Evolutionary conservation across 768 basidiomycete species (phyloP).

Genomic region (Glaciozyma antarctica): DNA sequence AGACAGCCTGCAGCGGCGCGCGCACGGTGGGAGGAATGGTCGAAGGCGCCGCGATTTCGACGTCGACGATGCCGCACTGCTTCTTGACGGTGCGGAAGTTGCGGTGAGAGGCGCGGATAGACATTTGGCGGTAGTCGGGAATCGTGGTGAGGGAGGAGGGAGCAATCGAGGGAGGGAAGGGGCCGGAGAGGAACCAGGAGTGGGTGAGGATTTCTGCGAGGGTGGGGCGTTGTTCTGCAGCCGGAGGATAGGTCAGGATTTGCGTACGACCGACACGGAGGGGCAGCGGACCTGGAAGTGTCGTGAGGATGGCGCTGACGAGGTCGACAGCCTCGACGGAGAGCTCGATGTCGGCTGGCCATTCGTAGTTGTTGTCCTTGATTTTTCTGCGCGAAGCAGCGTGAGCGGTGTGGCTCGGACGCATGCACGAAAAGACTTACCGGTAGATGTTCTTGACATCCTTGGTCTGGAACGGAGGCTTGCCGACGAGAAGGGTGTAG

Average conservation of each 20-base stretch:
- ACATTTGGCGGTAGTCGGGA: constrained; percentile 5
- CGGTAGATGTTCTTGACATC: constrained; percentile 92
- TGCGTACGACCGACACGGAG: neutral
- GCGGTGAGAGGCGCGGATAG: neutral
- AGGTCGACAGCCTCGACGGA: constrained; percentile 65
- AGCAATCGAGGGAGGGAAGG: constrained; percentile 71
- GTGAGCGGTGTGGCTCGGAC: neutral
- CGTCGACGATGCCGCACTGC: constrained; percentile 9
- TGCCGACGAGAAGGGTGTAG: constrained; percentile 85
- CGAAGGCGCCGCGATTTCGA: constrained; percentile 26
- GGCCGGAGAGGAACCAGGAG: constrained; percentile 66
- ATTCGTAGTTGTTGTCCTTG: constrained; percentile 84
- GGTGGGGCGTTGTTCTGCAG: constrained; percentile 58
- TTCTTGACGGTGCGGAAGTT: constrained; percentile 20
- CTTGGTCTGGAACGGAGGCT: constrained; percentile 97
- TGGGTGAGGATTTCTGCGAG: constrained; percentile 77
- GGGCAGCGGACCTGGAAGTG: constrained; percentile 51
- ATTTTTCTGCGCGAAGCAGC: constrained; percentile 56
- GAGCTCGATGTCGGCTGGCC: constrained; percentile 65
- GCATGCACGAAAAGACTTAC: constrained; percentile 32
- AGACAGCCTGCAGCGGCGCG: constrained; percentile 51
- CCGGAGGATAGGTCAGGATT: neutral
- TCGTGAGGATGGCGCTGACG: constrained; percentile 74
- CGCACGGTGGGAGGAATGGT: constrained; percentile 8
- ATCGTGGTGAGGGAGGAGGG: constrained; percentile 57